Evolutionary conservation across 2,329 filamentous ascomycete species (phyloP).

Genomic region (Paraphoma chrysanthemicola): DNA sequence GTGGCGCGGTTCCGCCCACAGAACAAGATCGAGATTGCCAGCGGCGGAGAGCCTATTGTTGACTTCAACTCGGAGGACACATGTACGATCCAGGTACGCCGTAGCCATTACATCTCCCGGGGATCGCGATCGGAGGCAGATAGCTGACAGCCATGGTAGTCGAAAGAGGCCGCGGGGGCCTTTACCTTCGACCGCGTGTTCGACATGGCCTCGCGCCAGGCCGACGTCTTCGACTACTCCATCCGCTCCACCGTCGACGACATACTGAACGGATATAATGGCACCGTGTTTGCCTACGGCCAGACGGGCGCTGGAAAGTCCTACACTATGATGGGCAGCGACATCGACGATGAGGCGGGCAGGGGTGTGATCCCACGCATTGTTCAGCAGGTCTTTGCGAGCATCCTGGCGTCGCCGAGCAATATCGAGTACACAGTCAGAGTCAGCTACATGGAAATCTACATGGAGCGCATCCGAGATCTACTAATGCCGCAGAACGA

Average conservation of each 20-base stretch:
- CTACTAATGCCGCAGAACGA: slow-evolving; percentile 90
- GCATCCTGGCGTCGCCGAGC: slow-evolving; percentile 87
- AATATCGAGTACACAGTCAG: slow-evolving; percentile 99
- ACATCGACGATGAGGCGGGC: slow-evolving; percentile 86
- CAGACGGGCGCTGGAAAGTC: slow-evolving; percentile 99
- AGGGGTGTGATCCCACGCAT: slow-evolving; percentile 97
- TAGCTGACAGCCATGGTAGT: slow-evolving; percentile 60
- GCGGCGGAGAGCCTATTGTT: slow-evolving; percentile 91
- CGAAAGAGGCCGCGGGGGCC: slow-evolving; percentile 78
- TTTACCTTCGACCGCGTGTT: slow-evolving; percentile 98
- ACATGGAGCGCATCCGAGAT: slow-evolving; percentile 98
- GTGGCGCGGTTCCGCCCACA: slow-evolving; percentile 97
- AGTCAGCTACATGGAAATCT: slow-evolving; percentile 99
- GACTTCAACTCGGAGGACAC: slow-evolving; percentile 88
- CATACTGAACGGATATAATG: slow-evolving; percentile 98
- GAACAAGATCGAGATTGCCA: slow-evolving; percentile 90
- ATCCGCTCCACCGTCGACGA: slow-evolving; percentile 96
- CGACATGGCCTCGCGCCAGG: slow-evolving; percentile 88
- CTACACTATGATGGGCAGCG: slow-evolving; percentile 97
- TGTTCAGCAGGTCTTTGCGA: slow-evolving; percentile 95
- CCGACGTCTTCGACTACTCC: slow-evolving; percentile 97
- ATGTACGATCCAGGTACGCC: slow-evolving; percentile 79
- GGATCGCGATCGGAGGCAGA: background rate
- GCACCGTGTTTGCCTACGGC: slow-evolving; percentile 97
- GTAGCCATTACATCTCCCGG: background rate